These are phyloP conservation scores for Plenodomus lindquistii DNA, from an alignment of 2,329 filamentous ascomycete genomes.

Conservation along the genomic window DNA sequence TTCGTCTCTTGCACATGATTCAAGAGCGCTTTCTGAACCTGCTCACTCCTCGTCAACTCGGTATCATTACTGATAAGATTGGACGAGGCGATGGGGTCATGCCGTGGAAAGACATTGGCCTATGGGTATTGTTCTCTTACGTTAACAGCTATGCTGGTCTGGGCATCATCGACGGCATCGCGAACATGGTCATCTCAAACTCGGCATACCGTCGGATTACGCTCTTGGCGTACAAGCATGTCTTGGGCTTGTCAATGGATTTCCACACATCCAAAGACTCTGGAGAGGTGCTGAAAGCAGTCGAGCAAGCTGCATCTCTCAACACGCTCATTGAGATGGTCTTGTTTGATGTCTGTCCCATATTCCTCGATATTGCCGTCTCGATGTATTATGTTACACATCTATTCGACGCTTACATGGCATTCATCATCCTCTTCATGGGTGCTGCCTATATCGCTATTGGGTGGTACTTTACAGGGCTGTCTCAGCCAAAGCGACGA, in stretches of 20 bases:
- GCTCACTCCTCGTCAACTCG: slow-evolving; percentile 78
- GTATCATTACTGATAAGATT: slow-evolving; percentile 75
- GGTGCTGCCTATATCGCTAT: slow-evolving; percentile 56
- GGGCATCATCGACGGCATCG: slow-evolving; percentile 53
- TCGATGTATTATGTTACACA: slow-evolving; percentile 64
- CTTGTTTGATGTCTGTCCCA: slow-evolving; percentile 64
- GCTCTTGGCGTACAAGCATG: slow-evolving; percentile 66
- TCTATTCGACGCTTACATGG: slow-evolving; percentile 62
- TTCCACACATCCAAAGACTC: slow-evolving; percentile 70
- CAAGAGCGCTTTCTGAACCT: slow-evolving; percentile 73
- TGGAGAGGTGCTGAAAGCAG: slow-evolving; percentile 65
- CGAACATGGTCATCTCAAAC: slow-evolving; percentile 61
- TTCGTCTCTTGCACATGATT: slow-evolving; percentile 71
- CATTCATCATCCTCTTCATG: slow-evolving; percentile 45
- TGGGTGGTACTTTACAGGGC: slow-evolving; percentile 50
- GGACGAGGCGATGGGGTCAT: slow-evolving; percentile 47
- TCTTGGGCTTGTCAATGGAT: slow-evolving; percentile 71
- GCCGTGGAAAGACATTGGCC: slow-evolving; percentile 57
- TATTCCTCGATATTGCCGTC: slow-evolving; percentile 63
- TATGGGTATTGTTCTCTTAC: slow-evolving; percentile 55
- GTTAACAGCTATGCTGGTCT: slow-evolving; percentile 58
- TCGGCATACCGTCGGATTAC: slow-evolving; percentile 62
- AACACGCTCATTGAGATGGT: slow-evolving; percentile 63
- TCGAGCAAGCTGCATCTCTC: slow-evolving; percentile 66
- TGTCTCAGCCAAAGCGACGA: slow-evolving; percentile 47